Evolutionary conservation across 2,329 filamentous ascomycete genomes (phyloP).

Genomic region (Phialemonium atrogriseum): DNA sequence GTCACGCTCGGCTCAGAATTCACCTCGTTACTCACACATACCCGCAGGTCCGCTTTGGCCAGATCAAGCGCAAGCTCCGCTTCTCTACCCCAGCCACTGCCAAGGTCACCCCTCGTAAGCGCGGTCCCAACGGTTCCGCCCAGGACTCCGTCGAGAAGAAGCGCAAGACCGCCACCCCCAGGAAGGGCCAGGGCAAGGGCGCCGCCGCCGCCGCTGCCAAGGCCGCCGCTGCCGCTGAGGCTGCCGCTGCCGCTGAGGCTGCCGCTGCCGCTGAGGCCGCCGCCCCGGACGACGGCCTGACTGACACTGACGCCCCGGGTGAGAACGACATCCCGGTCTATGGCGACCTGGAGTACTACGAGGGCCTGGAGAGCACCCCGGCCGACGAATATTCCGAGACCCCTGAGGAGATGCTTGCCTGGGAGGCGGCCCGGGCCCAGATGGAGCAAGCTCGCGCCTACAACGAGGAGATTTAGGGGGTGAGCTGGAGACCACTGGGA

Average conservation of each 20-base stretch:
- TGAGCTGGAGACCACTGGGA: no score
- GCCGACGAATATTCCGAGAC: no score
- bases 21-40: background rate
- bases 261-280: background rate
- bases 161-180: background rate
- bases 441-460: no score
- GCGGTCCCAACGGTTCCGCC: background rate
- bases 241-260: background rate
- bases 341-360: no score
- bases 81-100: constrained; percentile 12
- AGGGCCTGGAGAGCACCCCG: no score
- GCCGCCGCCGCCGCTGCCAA: no score
- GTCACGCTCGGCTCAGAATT: background rate
- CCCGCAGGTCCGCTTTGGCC: constrained; percentile 35
- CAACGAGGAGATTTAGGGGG: no score
- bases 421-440: no score
- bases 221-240: background rate
- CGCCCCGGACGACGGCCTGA: background rate
- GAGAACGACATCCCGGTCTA: no score
- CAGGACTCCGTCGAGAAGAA: background rate
- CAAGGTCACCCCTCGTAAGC: background rate
- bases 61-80: constrained; percentile 39
- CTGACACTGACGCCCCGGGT: no score
- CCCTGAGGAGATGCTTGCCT: no score
- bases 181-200: background rate